Base-by-base conservation (phyloP, 2,329 filamentous ascomycete genomes). In the Fusarium secorum region DNA sequence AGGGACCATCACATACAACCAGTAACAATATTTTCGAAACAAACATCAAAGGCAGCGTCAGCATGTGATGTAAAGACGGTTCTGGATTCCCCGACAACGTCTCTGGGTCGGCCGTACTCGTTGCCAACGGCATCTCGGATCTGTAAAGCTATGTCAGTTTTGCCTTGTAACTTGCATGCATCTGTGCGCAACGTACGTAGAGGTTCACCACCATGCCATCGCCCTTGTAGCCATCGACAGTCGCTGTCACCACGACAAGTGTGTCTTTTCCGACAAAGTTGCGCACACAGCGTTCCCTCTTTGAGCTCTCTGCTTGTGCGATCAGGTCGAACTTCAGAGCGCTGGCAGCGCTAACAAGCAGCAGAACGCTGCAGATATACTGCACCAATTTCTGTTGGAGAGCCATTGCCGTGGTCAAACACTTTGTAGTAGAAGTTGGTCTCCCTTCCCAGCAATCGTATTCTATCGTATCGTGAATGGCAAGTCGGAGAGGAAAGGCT, bases 51-150 rank as follows among this genome's bases (percentile, higher is more conserved):
- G 14, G 94, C 93, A 36, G 93, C 93, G 82, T 98, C 95, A 55
- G 91, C 91, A 80, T 96, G 93, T 39, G 95, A 94, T 51, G 95
- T 98, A 81, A 99, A 99, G 54, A 95, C 93, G 80, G 94, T 95
- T 79, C 95, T 90, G 81, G 93, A 92, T 85, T 98, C 95, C 81
- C 96, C 96, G 20, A 90, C 92, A 66, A 98, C 90, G 78, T 99
- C 95, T 83, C 92, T 95, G 57, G 96, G 94, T 68, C 90, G 89
- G 79, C 93, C 94, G 83, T 98, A 98, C 82, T 98, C 94, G 84
- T 99, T 99, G 79, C 95, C 95, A 76, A 97, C 89, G 20, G 94
- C 91, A 83, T 99, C 96, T 82, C 92, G 92, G 83, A 99, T 97
- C 95, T 98, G 80, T 49, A 58, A 48, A 51, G 45, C 13, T 59